These are phyloP conservation scores for Apocynum venetum DNA, from an alignment of 257 asterid species.

Conservation along the genomic window DNA sequence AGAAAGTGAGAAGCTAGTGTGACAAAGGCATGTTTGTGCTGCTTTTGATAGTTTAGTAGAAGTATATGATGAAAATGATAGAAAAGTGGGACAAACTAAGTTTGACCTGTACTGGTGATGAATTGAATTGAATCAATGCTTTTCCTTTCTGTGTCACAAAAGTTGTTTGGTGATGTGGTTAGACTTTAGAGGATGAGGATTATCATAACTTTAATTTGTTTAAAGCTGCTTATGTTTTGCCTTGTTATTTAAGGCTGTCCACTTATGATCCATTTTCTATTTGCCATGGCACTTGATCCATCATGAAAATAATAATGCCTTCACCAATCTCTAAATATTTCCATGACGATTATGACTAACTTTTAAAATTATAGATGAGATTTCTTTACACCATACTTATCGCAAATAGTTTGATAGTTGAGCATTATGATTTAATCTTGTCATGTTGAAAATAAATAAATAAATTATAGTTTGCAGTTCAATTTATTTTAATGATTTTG, in stretches of 20 bases:
- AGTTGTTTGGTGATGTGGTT: slow-evolving; percentile 12
- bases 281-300: no score
- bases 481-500: no score
- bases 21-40: neutral
- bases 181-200: neutral
- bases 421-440: no score
- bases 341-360: no score
- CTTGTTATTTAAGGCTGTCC: slow-evolving; percentile 12
- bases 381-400: no score
- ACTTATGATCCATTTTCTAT: neutral
- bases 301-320: no score
- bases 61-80: neutral
- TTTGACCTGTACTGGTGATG: slow-evolving; percentile 8
- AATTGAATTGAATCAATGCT: no score
- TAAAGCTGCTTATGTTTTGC: slow-evolving; percentile 2
- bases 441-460: no score
- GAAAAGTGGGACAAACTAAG: neutral
- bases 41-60: neutral
- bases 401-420: no score
- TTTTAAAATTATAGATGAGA: no score
- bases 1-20: slow-evolving; percentile 1
- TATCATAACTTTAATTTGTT: neutral
- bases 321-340: no score
- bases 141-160: neutral
- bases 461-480: no score